phyloP scores from a whole-genome alignment of 2,329 filamentous ascomycete species.

The Diplodia sapinea region DNA sequence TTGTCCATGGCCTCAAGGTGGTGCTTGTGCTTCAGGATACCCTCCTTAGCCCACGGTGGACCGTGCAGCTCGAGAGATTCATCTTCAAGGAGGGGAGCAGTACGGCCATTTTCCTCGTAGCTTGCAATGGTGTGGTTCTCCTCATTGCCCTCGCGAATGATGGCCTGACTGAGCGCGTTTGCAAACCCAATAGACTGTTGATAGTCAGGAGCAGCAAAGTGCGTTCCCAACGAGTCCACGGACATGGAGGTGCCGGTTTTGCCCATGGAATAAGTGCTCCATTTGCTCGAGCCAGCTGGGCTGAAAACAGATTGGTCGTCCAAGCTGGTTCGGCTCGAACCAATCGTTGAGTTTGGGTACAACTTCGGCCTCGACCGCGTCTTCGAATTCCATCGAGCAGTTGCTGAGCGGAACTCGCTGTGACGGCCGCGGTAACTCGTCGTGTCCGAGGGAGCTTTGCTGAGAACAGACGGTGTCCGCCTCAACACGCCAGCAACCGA shows the following conservation, averaged over 20 bases:
- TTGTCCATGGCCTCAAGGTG: constrained; percentile 90
- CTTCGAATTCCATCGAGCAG: constrained; percentile 81
- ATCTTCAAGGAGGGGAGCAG: constrained; percentile 79
- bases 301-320: constrained; percentile 94
- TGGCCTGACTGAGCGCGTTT: constrained; percentile 93
- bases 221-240: constrained; percentile 84
- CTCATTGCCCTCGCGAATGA: constrained; percentile 89
- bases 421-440: constrained; percentile 75
- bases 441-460: constrained; percentile 88
- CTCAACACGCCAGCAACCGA: constrained; percentile 76
- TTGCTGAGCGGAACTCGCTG: constrained; percentile 66
- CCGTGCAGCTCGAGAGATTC: constrained; percentile 90
- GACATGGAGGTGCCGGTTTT: constrained; percentile 91
- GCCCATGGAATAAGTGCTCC: constrained; percentile 91
- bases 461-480: constrained; percentile 86
- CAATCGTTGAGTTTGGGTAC: constrained; percentile 79
- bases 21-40: constrained; percentile 93
- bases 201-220: constrained; percentile 78
- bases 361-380: constrained; percentile 79
- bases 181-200: constrained; percentile 98
- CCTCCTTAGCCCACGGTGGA: constrained; percentile 98
- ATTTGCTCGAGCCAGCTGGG: constrained; percentile 87
- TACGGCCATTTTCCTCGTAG: constrained; percentile 64
- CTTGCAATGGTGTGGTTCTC: constrained; percentile 66
- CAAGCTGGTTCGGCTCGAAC: constrained; percentile 90